Evolutionary conservation across 441 rosid genomes (phyloP).

Genomic region (Pelargonium cotyledonis): DNA sequence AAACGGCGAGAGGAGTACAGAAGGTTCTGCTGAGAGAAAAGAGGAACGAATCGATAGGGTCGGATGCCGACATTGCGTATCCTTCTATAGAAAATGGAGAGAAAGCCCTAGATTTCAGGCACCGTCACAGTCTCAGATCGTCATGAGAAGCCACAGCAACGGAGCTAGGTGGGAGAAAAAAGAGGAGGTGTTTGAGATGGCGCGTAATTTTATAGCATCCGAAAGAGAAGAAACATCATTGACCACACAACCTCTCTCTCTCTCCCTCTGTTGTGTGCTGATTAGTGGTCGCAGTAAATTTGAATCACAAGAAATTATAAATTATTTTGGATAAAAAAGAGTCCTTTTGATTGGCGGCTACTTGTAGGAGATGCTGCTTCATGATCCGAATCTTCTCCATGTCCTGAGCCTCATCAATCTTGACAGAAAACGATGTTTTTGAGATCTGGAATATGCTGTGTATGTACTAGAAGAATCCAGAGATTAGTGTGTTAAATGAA

Average conservation of each 20-base stretch:
- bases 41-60: slow-evolving; percentile 62
- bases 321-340: too few relatives aligned
- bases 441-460: neutral
- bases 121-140: neutral
- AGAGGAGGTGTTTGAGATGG: neutral
- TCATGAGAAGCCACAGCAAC: neutral
- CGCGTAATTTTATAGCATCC: neutral
- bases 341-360: too few relatives aligned
- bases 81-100: neutral
- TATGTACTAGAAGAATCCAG: neutral
- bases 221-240: neutral
- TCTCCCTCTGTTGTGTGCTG: neutral
- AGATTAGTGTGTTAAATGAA: neutral
- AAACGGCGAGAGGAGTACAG: slow-evolving; percentile 63
- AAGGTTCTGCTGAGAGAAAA: slow-evolving; percentile 71
- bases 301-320: neutral
- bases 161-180: neutral
- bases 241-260: neutral
- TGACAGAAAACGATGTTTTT: neutral
- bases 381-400: too few relatives aligned
- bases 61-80: slow-evolving; percentile 39
- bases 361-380: too few relatives aligned
- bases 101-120: slow-evolving; percentile 2
- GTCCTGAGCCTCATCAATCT: neutral
- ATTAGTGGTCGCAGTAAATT: neutral